A percentile compares a stretch with the other conserved stretches of the same genome.
phyloP scores from a whole-genome alignment of 208 protist species.

The Entamoeba invadens region DNA sequence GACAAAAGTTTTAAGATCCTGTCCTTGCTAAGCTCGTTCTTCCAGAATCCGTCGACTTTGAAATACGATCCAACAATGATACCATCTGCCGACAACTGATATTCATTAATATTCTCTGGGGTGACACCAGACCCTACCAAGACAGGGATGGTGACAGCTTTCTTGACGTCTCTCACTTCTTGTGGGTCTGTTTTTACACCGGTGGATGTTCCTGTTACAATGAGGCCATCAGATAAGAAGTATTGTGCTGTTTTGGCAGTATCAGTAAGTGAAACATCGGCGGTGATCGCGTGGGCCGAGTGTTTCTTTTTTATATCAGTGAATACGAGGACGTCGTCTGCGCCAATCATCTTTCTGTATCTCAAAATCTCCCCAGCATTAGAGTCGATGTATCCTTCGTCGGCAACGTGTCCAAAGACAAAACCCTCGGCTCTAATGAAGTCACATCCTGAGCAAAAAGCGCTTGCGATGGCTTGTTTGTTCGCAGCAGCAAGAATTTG shows the following conservation, averaged over 20 bases:
- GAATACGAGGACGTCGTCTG: neutral
- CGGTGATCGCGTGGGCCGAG: neutral
- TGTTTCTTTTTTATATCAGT: conserved; percentile 1
- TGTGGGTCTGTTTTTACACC: neutral
- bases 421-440: neutral
- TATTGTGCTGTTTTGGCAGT: neutral
- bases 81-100: neutral
- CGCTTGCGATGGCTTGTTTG: neutral
- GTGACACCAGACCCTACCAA: neutral
- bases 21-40: neutral
- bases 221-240: neutral
- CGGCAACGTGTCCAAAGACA: neutral
- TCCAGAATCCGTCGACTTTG: neutral
- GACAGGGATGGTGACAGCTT: neutral
- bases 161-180: neutral
- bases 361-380: neutral
- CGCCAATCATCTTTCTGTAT: neutral
- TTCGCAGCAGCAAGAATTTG: neutral
- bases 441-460: neutral
- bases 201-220: neutral
- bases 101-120: neutral
- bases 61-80: neutral
- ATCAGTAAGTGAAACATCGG: neutral
- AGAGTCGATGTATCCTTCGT: neutral
- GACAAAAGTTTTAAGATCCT: neutral